Percentiles rank a stretch among this genome's conserved stretches.
Conservation (phyloP, 805 yeast genomes). For the Ogataea paraovalis region DNA sequence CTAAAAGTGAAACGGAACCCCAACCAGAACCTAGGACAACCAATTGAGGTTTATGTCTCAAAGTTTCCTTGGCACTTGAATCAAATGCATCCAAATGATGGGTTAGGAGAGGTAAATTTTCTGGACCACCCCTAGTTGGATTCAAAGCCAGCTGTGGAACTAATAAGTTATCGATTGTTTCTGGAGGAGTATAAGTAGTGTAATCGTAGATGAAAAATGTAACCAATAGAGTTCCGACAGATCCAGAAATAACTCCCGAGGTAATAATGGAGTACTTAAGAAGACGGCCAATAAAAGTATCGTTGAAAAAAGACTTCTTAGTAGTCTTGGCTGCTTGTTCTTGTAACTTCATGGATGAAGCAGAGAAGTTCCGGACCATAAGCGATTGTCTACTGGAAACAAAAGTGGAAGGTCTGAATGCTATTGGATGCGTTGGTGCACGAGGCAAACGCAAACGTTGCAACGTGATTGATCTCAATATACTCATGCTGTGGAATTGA, state of each 20-base stretch:
- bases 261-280: conserved; percentile 33
- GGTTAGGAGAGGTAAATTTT: conserved; percentile 58
- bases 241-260: conserved; percentile 41
- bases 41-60: conserved; percentile 48
- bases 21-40: conserved; percentile 68
- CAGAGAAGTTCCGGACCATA: background rate
- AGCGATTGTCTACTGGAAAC: background rate
- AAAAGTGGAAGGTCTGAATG: background rate
- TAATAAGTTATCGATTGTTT: conserved; percentile 38
- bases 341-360: background rate
- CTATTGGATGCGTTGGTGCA: background rate
- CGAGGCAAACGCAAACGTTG: background rate
- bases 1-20: conserved; percentile 63
- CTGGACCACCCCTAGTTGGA: conserved; percentile 66
- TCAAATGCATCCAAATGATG: conserved; percentile 57
- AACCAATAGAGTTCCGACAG: conserved; percentile 37
- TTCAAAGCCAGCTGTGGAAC: conserved; percentile 51
- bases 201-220: conserved; percentile 62
- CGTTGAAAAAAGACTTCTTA: conserved; percentile 16
- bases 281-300: conserved; percentile 30
- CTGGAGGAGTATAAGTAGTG: conserved; percentile 52
- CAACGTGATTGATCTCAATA: background rate
- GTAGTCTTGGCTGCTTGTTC: background rate
- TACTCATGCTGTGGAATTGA: background rate
- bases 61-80: conserved; percentile 39